A percentile compares a stretch with the other conserved stretches of the same genome.
phyloP scores from a whole-genome alignment of 345 rosid genomes.

The Combretum micranthum region DNA sequence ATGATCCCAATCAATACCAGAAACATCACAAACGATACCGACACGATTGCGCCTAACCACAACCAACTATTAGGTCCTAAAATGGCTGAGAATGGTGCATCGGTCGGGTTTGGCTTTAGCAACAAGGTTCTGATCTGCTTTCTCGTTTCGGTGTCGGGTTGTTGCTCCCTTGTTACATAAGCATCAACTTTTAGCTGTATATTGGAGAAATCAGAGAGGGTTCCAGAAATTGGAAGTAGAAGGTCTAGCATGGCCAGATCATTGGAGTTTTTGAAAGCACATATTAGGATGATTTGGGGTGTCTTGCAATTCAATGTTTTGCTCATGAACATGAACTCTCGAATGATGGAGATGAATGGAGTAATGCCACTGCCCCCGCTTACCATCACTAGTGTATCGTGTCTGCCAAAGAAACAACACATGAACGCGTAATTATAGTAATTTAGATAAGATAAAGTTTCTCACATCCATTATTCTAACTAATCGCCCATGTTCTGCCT shows the following conservation, averaged over 20 bases:
- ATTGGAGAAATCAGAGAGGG: constrained; percentile 24
- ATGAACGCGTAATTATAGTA: no score
- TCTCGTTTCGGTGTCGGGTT: constrained; percentile 7
- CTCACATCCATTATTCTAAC: no score
- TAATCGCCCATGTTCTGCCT: no score
- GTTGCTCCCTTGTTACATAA: constrained; percentile 61
- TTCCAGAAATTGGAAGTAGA: constrained; percentile 41
- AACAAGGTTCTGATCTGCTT: constrained; percentile 28
- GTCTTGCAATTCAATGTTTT: constrained; percentile 24
- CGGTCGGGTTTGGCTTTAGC: constrained; percentile 53
- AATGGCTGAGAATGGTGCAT: constrained; percentile 43
- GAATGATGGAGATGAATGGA: constrained; percentile 23
- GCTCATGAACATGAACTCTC: constrained; percentile 44
- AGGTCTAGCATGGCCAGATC: constrained; percentile 67
- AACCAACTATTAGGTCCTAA: constrained; percentile 75
- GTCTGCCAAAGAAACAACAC: constrained; percentile 24
- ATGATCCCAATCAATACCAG: constrained; percentile 48
- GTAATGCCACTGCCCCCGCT: constrained; percentile 88
- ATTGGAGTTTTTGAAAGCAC: constrained; percentile 47
- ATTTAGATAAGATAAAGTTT: background rate
- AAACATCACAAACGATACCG: constrained; percentile 57
- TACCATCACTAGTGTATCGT: constrained; percentile 54
- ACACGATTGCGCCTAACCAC: constrained; percentile 59
- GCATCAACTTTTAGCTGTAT: constrained; percentile 52
- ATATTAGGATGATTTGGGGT: constrained; percentile 43